phyloP scores from a whole-genome alignment of 768 basidiomycete genomes.

The Rhizopogon rudus region DNA sequence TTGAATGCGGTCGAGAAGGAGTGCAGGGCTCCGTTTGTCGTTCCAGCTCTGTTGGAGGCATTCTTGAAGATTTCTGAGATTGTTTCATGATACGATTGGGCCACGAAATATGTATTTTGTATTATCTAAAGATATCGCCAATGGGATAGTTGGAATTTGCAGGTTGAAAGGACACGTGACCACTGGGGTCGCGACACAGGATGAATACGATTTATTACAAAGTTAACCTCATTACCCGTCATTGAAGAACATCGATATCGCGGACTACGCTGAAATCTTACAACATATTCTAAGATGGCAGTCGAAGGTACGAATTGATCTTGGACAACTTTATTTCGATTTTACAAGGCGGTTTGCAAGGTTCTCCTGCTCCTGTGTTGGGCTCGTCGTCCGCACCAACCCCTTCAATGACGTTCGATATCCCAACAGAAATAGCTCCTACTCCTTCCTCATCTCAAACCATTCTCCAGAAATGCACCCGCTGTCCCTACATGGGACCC shows the following conservation, averaged over 20 bases:
- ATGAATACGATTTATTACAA: no score
- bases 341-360: not conserved
- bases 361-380: constrained; percentile 4
- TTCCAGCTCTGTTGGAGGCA: constrained; percentile 50
- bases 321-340: not conserved
- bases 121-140: not conserved
- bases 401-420: constrained; percentile 10
- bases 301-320: not conserved
- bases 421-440: constrained; percentile 10
- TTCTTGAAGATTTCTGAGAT: constrained; percentile 43
- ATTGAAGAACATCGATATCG: not conserved
- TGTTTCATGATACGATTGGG: no score
- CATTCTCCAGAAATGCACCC: constrained; percentile 25
- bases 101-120: no score
- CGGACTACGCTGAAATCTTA: not conserved
- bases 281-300: not conserved
- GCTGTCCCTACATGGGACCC: constrained; percentile 26
- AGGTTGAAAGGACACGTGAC: not conserved
- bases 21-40: constrained; percentile 48
- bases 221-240: not conserved
- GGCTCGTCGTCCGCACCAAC: constrained; percentile 11
- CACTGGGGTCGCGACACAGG: not conserved
- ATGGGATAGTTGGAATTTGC: no score
- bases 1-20: constrained; percentile 46
- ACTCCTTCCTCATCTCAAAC: constrained; percentile 4